phyloP scores from a whole-genome alignment of 352 stramenopile species.

The Aphanomyces astaci region DNA sequence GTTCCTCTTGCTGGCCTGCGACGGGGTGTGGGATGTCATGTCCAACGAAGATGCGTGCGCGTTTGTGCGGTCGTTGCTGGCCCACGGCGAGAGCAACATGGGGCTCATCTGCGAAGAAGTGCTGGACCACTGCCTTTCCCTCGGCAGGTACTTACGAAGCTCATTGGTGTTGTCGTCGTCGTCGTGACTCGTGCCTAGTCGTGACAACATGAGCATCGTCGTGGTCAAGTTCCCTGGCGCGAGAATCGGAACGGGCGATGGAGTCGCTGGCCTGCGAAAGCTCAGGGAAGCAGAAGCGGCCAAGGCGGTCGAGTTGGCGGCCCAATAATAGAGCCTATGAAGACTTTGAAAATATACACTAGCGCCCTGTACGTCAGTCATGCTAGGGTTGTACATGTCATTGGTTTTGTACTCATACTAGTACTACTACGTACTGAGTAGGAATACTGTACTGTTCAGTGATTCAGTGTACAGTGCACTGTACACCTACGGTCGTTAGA shows the following conservation, averaged over 20 bases:
- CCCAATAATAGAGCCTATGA: background rate
- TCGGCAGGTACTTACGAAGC: conserved; percentile 42
- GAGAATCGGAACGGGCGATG: conserved; percentile 52
- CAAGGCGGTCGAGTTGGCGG: conserved; percentile 26
- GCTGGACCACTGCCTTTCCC: conserved; percentile 60
- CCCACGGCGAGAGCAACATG: conserved; percentile 54
- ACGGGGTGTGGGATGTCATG: conserved; percentile 93
- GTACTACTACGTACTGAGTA: no score
- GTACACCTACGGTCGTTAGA: no score
- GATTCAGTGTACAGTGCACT: no score
- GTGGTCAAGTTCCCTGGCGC: conserved; percentile 67
- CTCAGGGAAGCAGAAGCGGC: conserved; percentile 42
- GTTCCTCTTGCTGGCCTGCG: conserved; percentile 87
- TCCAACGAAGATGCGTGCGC: conserved; percentile 81
- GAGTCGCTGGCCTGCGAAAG: conserved; percentile 50
- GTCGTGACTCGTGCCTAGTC: conserved; percentile 28
- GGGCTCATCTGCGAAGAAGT: conserved; percentile 74
- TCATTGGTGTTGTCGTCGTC: conserved; percentile 11
- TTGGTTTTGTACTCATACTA: no score
- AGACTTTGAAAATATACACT: no score
- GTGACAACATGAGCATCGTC: conserved; percentile 82
- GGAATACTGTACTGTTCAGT: no score
- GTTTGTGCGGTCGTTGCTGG: conserved; percentile 74
- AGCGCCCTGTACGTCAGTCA: no score
- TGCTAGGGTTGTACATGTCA: no score